These are phyloP conservation scores for Elsinoe arachidis DNA, from an alignment of 2,329 filamentous ascomycete genomes.

Conservation along the genomic window DNA sequence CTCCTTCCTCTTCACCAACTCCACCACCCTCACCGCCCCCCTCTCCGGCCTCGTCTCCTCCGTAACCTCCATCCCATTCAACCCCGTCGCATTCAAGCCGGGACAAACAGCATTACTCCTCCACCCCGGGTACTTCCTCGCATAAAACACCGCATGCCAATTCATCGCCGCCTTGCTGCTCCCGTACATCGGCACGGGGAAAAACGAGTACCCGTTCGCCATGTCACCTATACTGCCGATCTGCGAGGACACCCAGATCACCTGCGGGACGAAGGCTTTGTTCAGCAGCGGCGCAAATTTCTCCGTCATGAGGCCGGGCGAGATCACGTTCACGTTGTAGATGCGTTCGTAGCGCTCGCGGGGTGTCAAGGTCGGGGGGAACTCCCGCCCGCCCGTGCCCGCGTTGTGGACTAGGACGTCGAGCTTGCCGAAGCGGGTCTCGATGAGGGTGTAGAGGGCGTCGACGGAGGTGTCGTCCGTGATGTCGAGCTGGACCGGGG, in stretches of 20 bases:
- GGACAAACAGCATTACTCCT: slow-evolving; percentile 13
- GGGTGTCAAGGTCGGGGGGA: slow-evolving; percentile 13
- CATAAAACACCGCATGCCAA: slow-evolving; percentile 6
- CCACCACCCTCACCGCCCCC: neutral
- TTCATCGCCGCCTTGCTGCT: slow-evolving; percentile 40
- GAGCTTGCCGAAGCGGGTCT: slow-evolving; percentile 10
- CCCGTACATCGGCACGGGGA: slow-evolving; percentile 32
- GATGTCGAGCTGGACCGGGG: slow-evolving; percentile 14
- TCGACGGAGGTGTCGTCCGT: slow-evolving; percentile 13
- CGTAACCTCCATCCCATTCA: slow-evolving; percentile 1
- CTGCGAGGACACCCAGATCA: slow-evolving; percentile 17
- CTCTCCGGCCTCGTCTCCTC: slow-evolving; percentile 3
- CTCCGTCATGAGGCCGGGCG: slow-evolving; percentile 7
- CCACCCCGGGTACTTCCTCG: slow-evolving; percentile 8
- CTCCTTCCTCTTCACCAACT: neutral
- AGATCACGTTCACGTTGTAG: slow-evolving; percentile 16
- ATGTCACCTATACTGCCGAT: slow-evolving; percentile 18
- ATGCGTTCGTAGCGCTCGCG: slow-evolving; percentile 13
- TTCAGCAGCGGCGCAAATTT: slow-evolving; percentile 5
- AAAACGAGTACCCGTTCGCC: slow-evolving; percentile 32
- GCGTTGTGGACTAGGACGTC: slow-evolving; percentile 18
- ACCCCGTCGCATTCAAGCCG: slow-evolving; percentile 8
- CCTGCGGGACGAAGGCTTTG: neutral
- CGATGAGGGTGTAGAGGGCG: neutral
- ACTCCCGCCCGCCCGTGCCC: slow-evolving; percentile 15